A percentile compares a stretch with the other conserved stretches of the same genome.
These are phyloP conservation scores for Arthrobotrys musiformis DNA, from an alignment of 2,329 filamentous ascomycete genomes.

Conservation along the genomic window DNA sequence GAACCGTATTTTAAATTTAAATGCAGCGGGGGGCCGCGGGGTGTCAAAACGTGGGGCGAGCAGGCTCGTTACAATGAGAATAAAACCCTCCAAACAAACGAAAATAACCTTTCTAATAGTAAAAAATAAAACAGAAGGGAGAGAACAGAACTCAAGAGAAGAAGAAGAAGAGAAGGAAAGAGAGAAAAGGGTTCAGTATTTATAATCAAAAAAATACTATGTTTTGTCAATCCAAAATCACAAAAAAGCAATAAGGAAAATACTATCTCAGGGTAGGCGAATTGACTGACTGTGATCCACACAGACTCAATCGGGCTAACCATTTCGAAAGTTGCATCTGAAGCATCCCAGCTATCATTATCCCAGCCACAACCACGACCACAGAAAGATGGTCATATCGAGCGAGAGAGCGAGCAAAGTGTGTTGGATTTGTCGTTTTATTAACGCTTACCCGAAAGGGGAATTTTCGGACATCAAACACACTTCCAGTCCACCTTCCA, in stretches of 20 bases:
- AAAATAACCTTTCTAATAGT: too few relatives aligned
- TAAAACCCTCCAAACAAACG: too few relatives aligned
- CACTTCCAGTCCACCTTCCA: background rate
- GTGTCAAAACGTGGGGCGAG: background rate
- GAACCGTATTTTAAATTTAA: too few relatives aligned
- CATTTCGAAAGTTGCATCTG: slow-evolving; percentile 1
- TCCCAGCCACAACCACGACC: too few relatives aligned
- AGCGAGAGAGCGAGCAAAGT: background rate
- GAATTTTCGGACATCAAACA: slow-evolving; percentile 23
- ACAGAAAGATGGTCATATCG: too few relatives aligned
- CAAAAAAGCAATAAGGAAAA: slow-evolving; percentile 10
- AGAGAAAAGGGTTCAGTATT: background rate
- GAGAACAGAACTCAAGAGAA: background rate
- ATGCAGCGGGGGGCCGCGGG: slow-evolving; percentile 6
- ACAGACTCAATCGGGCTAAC: slow-evolving; percentile 1
- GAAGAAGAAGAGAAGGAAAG: background rate
- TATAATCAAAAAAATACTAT: slow-evolving; percentile 3
- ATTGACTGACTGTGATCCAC: background rate
- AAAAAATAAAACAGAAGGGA: background rate
- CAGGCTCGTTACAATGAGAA: too few relatives aligned
- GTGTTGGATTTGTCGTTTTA: slow-evolving; percentile 32
- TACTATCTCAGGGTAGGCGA: background rate
- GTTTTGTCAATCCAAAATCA: background rate
- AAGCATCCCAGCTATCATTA: too few relatives aligned
- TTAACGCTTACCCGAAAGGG: background rate